Conservation (phyloP, 257 asterid species). For the Capsicum chinense region DNA sequence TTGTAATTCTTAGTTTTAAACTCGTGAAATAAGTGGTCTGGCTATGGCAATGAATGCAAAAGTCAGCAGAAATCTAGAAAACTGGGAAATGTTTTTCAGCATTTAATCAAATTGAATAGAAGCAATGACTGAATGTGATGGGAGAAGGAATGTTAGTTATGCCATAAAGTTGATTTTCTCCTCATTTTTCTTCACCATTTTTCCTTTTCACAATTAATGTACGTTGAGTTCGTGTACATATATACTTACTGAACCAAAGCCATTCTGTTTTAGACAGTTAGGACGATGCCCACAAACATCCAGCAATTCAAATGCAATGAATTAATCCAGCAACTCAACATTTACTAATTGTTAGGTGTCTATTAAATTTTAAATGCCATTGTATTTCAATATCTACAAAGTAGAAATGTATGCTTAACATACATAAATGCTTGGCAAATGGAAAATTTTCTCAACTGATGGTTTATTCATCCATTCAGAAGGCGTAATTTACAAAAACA, state of each 20-base stretch:
- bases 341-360: neutral
- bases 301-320: neutral
- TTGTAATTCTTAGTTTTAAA: neutral
- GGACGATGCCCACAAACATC: slow-evolving; percentile 1
- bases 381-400: neutral
- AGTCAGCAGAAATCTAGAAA: neutral
- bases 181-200: neutral
- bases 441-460: neutral
- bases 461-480: neutral
- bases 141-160: neutral
- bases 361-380: neutral
- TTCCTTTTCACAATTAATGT: slow-evolving; percentile 18
- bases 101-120: neutral
- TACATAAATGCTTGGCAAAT: neutral
- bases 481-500: neutral
- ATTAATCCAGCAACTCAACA: neutral
- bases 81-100: neutral
- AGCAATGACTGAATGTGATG: slow-evolving; percentile 1
- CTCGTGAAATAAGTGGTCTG: neutral
- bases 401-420: neutral
- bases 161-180: neutral
- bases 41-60: neutral
- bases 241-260: neutral
- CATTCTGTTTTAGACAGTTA: slow-evolving; percentile 12
- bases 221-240: slow-evolving; percentile 1